Percentiles rank a stretch among this genome's conserved stretches.
phyloP scores from a whole-genome alignment of 495 filamentous ascomycete genomes.

The Gamarada debralockiae region DNA sequence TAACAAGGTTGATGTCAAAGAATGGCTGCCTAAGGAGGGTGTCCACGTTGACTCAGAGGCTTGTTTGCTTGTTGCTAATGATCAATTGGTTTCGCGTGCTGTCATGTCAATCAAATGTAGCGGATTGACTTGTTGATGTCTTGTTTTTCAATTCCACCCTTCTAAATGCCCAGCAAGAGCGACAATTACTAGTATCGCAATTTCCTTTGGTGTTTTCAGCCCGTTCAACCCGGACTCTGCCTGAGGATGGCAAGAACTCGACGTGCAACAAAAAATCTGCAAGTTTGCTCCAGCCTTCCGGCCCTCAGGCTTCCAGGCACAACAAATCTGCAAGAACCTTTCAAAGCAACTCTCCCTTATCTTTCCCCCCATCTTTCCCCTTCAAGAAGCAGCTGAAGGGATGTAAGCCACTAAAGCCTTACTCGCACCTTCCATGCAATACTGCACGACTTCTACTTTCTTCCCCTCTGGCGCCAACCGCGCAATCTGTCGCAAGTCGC shows the following conservation, averaged over 20 bases:
- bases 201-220: slow-evolving; percentile 2
- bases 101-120: no score
- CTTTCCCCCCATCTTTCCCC: not conserved
- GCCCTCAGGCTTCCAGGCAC: slow-evolving; percentile 19
- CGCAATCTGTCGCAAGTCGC: slow-evolving; percentile 80
- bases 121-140: no score
- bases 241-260: slow-evolving; percentile 11
- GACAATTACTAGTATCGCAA: slow-evolving; percentile 1
- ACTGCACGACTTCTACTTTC: slow-evolving; percentile 75
- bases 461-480: slow-evolving; percentile 43
- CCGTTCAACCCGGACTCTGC: slow-evolving; percentile 1
- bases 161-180: slow-evolving; percentile 2
- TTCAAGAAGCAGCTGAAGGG: slow-evolving; percentile 24
- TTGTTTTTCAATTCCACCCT: no score
- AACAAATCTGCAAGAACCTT: not conserved
- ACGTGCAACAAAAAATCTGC: slow-evolving; percentile 19
- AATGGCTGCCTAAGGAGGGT: no score
- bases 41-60: no score
- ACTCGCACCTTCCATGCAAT: slow-evolving; percentile 85
- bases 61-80: no score
- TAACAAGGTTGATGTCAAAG: no score
- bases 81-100: no score
- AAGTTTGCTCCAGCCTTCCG: not conserved
- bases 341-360: not conserved
- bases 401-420: slow-evolving; percentile 64